Evolutionary conservation across 108 stramenopile genomes (phyloP), one percentile per base, ranked within the genome.

Genomic region (Phaeodactylum tricornutum): DNA sequence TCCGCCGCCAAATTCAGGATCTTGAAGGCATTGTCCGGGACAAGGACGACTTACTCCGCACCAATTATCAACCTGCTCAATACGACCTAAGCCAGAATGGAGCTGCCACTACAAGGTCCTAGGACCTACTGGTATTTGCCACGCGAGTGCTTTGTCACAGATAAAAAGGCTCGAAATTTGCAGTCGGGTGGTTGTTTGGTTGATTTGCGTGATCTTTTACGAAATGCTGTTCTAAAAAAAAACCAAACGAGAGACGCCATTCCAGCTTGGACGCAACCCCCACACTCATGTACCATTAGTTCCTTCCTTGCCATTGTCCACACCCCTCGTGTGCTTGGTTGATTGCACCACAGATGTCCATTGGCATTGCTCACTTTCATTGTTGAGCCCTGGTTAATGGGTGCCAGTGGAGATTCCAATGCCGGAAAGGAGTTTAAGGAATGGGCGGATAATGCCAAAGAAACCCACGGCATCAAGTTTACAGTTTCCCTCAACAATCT

Each of bases 51-150:
- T 72, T 76, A 35, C 55, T 81, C 27, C 61, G 62, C 33, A 74
- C 79, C 1, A 69, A 92, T 92, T 60, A 81, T 92, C 30, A 84
- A 88, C 56, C 49, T 78, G 0, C 77, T 59, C 11, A 75, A 84
- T 43, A 66, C 71, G 0, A 79, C 75, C 3, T 84, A 96, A 14
- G n/a, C n/a, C n/a, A 84, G 85, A 35, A 92, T 99, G 91, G 98
- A 99, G 59, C 81, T 99, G 3, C 98, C 98, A 24, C 93, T 90
- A 33, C 96, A 97, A 66, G 99, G 97, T 6, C 96, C 97, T 6
- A 97, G 99, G 4, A 99, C 99, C 8, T 99, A 99, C 65, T 99
- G 97, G 97, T 99, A 99, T 61, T 67, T 99, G 24, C 99, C 99
- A 12, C 99, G 97, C 7, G 99, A 99, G 61, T 98, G 97, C 57